Percentiles rank a stretch among this genome's conserved stretches.
These are phyloP conservation scores for Ustilago crameri DNA, from an alignment of 1,284 basidiomycete genomes.

Conservation along the genomic window DNA sequence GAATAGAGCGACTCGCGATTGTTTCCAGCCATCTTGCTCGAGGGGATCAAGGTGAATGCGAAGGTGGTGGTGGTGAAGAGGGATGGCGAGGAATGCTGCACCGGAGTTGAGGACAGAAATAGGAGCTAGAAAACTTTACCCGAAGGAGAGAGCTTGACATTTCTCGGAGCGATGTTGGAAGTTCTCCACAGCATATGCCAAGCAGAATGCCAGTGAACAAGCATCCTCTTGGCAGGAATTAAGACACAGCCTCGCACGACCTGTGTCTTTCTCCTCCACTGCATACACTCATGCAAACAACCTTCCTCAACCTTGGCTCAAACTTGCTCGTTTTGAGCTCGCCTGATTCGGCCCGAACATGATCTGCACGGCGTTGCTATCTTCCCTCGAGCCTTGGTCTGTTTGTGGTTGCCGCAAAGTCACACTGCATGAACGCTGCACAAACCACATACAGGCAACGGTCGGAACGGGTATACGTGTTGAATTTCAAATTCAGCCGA, in stretches of 20 bases:
- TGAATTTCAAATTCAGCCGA: not conserved
- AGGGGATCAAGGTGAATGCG: not conserved
- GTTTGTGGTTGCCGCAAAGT: no score
- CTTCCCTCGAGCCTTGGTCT: no score
- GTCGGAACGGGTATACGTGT: no score
- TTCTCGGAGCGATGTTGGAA: slow-evolving; percentile 10
- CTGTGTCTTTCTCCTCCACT: not conserved
- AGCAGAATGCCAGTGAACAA: no score
- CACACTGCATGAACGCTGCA: no score
- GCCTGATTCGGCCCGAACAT: no score
- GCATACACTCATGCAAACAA: no score
- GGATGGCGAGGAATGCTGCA: not conserved
- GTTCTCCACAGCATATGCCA: not conserved
- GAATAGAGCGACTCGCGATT: slow-evolving; percentile 42
- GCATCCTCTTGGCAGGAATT: not conserved
- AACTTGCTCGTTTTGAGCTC: no score
- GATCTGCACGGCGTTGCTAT: no score
- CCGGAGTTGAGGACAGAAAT: not conserved
- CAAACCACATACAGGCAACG: no score
- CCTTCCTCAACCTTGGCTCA: no score
- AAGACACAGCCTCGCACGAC: slow-evolving; percentile 24
- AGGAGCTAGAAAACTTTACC: not conserved
- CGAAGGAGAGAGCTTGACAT: not conserved
- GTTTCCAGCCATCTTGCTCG: not conserved
- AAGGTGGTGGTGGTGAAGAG: not conserved